These are phyloP conservation scores for Botrytis tulipae DNA, from an alignment of 2,329 filamentous ascomycete species.

Conservation along the genomic window DNA sequence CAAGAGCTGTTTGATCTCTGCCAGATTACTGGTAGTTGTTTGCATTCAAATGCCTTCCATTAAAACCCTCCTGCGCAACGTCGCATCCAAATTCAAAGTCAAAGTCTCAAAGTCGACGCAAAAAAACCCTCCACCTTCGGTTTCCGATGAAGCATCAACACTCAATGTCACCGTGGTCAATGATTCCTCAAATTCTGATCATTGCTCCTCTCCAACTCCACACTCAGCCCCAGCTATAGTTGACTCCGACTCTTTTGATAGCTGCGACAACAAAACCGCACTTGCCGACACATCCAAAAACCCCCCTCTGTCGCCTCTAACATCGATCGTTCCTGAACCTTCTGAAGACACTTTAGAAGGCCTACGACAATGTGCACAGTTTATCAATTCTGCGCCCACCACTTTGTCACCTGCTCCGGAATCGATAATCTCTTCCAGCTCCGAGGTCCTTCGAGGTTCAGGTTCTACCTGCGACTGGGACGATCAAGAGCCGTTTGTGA, in stretches of 20 bases:
- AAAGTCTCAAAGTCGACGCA: neutral
- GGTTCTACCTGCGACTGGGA: neutral
- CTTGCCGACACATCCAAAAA: neutral
- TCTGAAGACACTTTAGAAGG: neutral
- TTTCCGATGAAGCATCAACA: neutral
- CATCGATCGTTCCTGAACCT: neutral
- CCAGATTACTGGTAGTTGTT: neutral
- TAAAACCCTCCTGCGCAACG: fast-evolving
- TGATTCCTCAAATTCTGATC: neutral
- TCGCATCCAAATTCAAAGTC: neutral
- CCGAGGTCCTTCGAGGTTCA: neutral
- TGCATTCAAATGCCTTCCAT: neutral
- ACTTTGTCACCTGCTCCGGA: neutral
- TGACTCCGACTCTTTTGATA: neutral
- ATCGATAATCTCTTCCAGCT: neutral
- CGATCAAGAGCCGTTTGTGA: slow-evolving; percentile 25
- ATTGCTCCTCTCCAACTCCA: neutral
- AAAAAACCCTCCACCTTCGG: neutral
- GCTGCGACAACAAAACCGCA: neutral
- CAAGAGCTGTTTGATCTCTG: neutral
- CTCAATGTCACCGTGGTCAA: neutral
- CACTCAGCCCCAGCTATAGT: neutral
- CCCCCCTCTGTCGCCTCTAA: neutral
- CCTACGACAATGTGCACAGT: neutral
- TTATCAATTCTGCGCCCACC: too few relatives aligned